Evolutionary conservation across 306 rosid genomes (phyloP).

Genomic region (Abrus precatorius): DNA sequence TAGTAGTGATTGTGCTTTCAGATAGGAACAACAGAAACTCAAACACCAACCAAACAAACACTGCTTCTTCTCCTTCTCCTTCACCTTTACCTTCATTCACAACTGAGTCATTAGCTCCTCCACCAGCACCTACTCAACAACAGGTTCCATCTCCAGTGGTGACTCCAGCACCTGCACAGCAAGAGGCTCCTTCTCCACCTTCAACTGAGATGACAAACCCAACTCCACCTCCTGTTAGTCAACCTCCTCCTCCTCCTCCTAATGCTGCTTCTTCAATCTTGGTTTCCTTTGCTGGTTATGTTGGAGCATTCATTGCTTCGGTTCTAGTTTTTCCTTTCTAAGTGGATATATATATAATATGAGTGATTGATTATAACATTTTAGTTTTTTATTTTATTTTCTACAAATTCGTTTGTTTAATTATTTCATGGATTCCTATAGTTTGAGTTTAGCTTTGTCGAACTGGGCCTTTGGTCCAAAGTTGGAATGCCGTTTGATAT

Average conservation of each 20-base stretch:
- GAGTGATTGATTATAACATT: constrained; percentile 36
- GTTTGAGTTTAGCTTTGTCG: constrained; percentile 48
- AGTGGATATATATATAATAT: constrained; percentile 32
- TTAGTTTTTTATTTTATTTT: not conserved
- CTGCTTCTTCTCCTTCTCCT: constrained; percentile 57
- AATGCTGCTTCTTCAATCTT: constrained; percentile 65
- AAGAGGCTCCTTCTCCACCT: constrained; percentile 56
- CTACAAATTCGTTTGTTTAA: not conserved
- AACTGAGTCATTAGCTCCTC: constrained; percentile 38
- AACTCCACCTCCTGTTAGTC: constrained; percentile 63
- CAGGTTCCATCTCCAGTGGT: constrained; percentile 26
- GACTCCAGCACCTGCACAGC: constrained; percentile 49
- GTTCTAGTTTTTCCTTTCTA: constrained; percentile 57
- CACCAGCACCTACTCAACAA: constrained; percentile 42
- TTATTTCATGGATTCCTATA: constrained; percentile 1
- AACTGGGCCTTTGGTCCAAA: constrained; percentile 48
- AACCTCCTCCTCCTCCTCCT: constrained; percentile 60
- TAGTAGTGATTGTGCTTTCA: constrained; percentile 72
- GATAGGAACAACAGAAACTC: constrained; percentile 62
- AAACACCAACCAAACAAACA: constrained; percentile 48
- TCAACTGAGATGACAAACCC: constrained; percentile 51
- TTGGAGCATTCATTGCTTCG: constrained; percentile 78
- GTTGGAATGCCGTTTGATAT: constrained; percentile 48
- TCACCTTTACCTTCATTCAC: constrained; percentile 53
- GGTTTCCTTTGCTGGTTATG: constrained; percentile 57